Evolutionary conservation across 345 rosid genomes (phyloP).

Genomic region (Sonneratia alba): DNA sequence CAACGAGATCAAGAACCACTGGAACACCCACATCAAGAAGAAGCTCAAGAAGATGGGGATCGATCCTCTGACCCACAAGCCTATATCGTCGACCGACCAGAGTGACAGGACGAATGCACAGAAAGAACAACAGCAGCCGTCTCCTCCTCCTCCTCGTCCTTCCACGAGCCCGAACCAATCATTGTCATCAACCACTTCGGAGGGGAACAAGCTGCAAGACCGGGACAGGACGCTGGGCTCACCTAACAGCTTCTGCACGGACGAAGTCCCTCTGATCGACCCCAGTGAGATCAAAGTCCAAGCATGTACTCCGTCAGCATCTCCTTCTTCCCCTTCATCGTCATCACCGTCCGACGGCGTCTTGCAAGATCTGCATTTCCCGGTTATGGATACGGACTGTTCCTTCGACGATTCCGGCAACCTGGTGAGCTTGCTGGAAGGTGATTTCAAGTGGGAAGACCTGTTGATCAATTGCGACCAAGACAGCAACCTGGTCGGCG

Average conservation of each 20-base stretch:
- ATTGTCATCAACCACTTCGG: conserved; percentile 10
- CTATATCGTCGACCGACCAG: conserved; percentile 22
- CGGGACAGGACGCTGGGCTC: conserved; percentile 6
- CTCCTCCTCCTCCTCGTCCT: not conserved
- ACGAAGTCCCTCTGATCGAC: conserved; percentile 64
- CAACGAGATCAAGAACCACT: conserved; percentile 78
- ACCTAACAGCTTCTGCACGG: conserved; percentile 32
- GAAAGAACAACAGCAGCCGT: conserved; percentile 8
- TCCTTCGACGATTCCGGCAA: conserved; percentile 17
- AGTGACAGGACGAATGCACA: conserved; percentile 9
- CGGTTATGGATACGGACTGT: conserved; percentile 36
- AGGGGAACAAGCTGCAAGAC: conserved; percentile 11
- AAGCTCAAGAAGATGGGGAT: conserved; percentile 86
- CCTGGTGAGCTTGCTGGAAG: conserved; percentile 41
- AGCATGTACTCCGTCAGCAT: not conserved
- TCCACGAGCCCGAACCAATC: conserved; percentile 2
- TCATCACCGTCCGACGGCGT: conserved; percentile 22
- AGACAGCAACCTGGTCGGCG: conserved; percentile 7
- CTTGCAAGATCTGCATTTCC: conserved; percentile 36
- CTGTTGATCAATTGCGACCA: conserved; percentile 25
- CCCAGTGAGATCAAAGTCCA: conserved; percentile 45
- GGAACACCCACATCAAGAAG: conserved; percentile 96
- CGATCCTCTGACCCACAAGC: conserved; percentile 84
- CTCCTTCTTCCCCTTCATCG: conserved; percentile 3
- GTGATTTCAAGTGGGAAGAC: conserved; percentile 49